phyloP scores from a whole-genome alignment of 2,329 filamentous ascomycete genomes.

The Monosporascus sp. region DNA sequence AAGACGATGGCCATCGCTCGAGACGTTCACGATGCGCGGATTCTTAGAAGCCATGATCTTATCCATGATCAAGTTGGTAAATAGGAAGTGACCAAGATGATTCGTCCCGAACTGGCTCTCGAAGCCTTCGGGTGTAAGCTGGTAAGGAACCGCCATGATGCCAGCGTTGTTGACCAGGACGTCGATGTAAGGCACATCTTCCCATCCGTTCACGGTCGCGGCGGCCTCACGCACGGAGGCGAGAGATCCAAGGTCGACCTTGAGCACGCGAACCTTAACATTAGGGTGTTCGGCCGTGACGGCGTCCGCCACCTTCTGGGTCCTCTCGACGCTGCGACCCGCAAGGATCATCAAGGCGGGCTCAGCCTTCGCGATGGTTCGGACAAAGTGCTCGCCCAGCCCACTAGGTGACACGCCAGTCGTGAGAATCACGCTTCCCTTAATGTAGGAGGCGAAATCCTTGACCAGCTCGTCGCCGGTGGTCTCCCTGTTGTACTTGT shows the following conservation, averaged over 20 bases:
- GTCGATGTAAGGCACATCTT: conserved; percentile 17
- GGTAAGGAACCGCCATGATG: conserved; percentile 31
- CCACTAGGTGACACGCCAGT: conserved; percentile 36
- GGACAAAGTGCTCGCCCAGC: conserved; percentile 32
- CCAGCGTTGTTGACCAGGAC: conserved; percentile 35
- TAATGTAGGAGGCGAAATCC: conserved; percentile 16
- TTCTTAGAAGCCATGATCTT: conserved; percentile 20
- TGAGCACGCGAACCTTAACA: conserved; percentile 27
- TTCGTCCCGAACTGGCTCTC: conserved; percentile 33
- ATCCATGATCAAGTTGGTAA: conserved; percentile 31
- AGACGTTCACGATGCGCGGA: conserved; percentile 35
- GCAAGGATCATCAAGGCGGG: conserved; percentile 39
- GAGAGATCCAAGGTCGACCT: conserved; percentile 4
- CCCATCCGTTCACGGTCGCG: conserved; percentile 25
- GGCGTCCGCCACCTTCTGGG: conserved; percentile 29
- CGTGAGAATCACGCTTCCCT: conserved; percentile 32
- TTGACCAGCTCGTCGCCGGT: too few species aligned
- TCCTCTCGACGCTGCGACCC: conserved; percentile 37
- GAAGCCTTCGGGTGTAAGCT: conserved; percentile 29
- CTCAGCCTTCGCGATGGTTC: conserved; percentile 32
- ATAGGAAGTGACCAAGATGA: conserved; percentile 32
- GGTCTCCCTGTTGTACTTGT: not conserved
- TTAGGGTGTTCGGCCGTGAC: conserved; percentile 20
- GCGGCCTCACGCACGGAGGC: conserved; percentile 26
- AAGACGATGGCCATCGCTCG: conserved; percentile 37